Evolutionary conservation across 2,329 filamentous ascomycete species (phyloP), one percentile per base, ranked within the genome.

Genomic region (Ophidiomyces ophidiicola): DNA sequence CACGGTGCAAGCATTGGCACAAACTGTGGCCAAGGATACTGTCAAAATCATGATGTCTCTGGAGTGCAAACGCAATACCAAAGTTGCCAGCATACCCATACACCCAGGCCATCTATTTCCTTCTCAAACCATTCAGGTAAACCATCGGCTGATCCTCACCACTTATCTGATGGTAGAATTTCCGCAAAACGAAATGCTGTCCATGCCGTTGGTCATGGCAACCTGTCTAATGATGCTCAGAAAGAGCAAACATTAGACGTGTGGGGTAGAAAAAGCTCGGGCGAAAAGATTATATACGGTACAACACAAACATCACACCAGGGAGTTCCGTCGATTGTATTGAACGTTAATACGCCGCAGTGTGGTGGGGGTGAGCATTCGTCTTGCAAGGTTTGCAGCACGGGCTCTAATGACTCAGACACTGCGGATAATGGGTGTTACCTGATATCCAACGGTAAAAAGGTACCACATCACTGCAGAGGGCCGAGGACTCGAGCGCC

Each of bases 381-480:
- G n/a, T 17, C 18, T 17, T 36, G 32, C 31, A 35, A 35, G 3
- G n/a, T 21, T 18, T 32, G 32, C 38, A 29, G 19, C 20, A 38
- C 17, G 3, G 28, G 18, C 11, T 15, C 28, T 5, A n/a, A 8
- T 15, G 24, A 20, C 12, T 31, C 19, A 2, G 24, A 24, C 11
- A 3, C 3, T 3, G 25, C 21, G 6, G 4, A 42, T 28, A 44
- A 35, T 20, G 47, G 40, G 5, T 49, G 46, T 21, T 49, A 49
- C 21, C 19, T 43, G 10, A 43, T 49, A n/a, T 42, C 43, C n/a
- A 26, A 49, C 19, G 44, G 45, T 6, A 32, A 47, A 24, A 41
- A 33, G 26, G 20, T 49, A 15, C 39, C 31, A 6, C 38, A 41
- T 31, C 18, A 19, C 3, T 41, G 38, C 24, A 36, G 25, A 29